phyloP scores from a whole-genome alignment of 2,329 filamentous ascomycete genomes.

The Nothophaeocryptopus gaeumannii region DNA sequence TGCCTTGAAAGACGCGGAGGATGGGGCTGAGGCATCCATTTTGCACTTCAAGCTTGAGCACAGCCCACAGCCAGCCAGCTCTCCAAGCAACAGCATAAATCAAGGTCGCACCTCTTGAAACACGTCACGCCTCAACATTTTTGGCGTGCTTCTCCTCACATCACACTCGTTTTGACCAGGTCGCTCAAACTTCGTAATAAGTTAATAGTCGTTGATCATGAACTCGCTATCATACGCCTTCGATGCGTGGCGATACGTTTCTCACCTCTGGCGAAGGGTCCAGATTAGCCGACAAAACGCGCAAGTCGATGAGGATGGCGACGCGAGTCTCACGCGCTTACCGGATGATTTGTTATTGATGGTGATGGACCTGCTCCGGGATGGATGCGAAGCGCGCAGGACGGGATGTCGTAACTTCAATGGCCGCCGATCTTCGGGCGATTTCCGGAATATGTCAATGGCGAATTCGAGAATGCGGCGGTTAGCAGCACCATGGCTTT shows the following conservation, averaged over 20 bases:
- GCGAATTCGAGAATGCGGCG: neutral
- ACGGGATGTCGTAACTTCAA: neutral
- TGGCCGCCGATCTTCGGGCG: neutral
- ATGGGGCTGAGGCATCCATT: too few species aligned
- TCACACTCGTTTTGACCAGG: too few species aligned
- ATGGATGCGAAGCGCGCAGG: neutral
- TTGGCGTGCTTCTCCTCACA: too few species aligned
- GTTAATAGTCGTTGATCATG: neutral
- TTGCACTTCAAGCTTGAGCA: too few species aligned
- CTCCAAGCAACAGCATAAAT: too few species aligned
- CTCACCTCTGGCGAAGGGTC: neutral
- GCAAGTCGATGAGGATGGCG: neutral
- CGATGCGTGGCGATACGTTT: neutral
- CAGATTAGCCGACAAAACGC: neutral
- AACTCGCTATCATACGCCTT: neutral
- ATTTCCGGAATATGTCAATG: neutral
- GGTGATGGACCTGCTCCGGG: conserved; percentile 4
- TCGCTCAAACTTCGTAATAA: too few species aligned
- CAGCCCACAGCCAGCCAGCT: too few species aligned
- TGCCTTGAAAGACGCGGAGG: too few species aligned
- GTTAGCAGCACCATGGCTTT: neutral
- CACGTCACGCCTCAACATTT: too few species aligned
- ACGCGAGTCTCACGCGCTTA: conserved; percentile 1
- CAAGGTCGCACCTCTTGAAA: too few species aligned
- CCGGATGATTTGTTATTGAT: conserved; percentile 10